These are phyloP conservation scores for Artomyces pyxidatus DNA, from an alignment of 768 basidiomycete species.

Conservation along the genomic window DNA sequence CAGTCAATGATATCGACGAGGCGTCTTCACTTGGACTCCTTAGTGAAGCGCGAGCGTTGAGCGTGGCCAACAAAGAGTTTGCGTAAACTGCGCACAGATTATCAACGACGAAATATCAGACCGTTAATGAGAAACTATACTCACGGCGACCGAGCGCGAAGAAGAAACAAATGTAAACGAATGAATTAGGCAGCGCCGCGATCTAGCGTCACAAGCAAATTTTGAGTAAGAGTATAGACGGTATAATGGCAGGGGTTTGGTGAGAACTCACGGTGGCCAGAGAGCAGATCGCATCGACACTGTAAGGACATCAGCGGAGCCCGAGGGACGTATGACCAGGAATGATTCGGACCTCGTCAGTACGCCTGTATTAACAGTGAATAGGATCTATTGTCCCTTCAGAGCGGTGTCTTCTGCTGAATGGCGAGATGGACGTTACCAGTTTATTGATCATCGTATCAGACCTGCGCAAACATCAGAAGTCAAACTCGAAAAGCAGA, in stretches of 20 bases:
- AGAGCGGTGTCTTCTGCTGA: too few species aligned
- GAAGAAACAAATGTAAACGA: slow-evolving; percentile 53
- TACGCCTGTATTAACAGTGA: slow-evolving; percentile 34
- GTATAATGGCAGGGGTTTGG: neutral
- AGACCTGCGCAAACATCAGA: slow-evolving; percentile 19
- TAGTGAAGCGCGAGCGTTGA: slow-evolving; percentile 33
- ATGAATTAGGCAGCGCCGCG: slow-evolving; percentile 36
- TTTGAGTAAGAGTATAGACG: neutral
- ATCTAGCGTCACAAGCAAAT: slow-evolving; percentile 30
- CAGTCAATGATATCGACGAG: slow-evolving; percentile 2
- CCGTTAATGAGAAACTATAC: slow-evolving; percentile 9
- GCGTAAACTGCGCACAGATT: slow-evolving; percentile 34
- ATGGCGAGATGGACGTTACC: too few species aligned
- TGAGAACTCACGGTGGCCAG: slow-evolving; percentile 31
- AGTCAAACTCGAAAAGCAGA: neutral
- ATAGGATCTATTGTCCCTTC: slow-evolving; percentile 32
- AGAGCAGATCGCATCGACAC: slow-evolving; percentile 35
- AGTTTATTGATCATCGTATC: slow-evolving; percentile 37
- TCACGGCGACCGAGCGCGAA: slow-evolving; percentile 45
- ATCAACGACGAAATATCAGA: neutral
- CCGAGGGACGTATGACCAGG: neutral
- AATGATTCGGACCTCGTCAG: slow-evolving; percentile 27
- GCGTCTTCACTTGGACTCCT: neutral
- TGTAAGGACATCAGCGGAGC: neutral
- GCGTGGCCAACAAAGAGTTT: slow-evolving; percentile 46